Base-by-base conservation (phyloP, 2,329 filamentous ascomycete species). In the Penicillium sp. region DNA sequence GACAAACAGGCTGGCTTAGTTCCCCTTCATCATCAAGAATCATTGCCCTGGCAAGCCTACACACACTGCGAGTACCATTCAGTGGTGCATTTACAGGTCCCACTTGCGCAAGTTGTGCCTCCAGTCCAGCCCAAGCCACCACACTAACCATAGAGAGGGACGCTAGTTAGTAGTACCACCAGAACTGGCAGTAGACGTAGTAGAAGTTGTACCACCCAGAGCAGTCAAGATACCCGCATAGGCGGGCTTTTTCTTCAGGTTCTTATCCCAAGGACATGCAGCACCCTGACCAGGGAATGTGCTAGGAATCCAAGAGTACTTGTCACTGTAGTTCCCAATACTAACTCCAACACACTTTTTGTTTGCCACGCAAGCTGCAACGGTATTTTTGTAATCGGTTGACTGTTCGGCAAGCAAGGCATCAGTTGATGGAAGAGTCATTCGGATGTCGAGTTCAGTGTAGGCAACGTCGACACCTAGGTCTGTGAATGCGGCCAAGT, bases 361-460 rank as follows among this genome's bases (percentile, higher is more conserved):
- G 1, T 66, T 69, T 23, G 70, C 60, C 2, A 70, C 60, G 43
- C 73, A 75, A 1, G 72, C 71, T 3, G 59, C 63, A 16, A 71
- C 68, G 19, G 68, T 63, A 51, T 64, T 66, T 29, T 64, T 53
- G 52, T 72, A 75, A 46, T 75, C 70, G 6, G 63, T 68, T 11
- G 67, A 63, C 62, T 75, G 73, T 45, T 71, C 65, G 1, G 65
- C 51, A 9, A 72, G 64, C 38, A 66, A 55, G 1, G 62, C 65
- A 33, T 53, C 53, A 8, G 68, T 68, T 2, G 69, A 61, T 2
- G 71, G 70, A 9, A 70, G 58, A 15, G 66, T 63, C 57, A 84
- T 75, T 29, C 82, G 80, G 57, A 78, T 79, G 62, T 84, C 81
- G 7, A 84, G 72, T n/a, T 71, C 72, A 1, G 68, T 65, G 6